Conservation (phyloP, 2,329 filamentous ascomycete genomes). For the Tolypocladium pustulatum region DNA sequence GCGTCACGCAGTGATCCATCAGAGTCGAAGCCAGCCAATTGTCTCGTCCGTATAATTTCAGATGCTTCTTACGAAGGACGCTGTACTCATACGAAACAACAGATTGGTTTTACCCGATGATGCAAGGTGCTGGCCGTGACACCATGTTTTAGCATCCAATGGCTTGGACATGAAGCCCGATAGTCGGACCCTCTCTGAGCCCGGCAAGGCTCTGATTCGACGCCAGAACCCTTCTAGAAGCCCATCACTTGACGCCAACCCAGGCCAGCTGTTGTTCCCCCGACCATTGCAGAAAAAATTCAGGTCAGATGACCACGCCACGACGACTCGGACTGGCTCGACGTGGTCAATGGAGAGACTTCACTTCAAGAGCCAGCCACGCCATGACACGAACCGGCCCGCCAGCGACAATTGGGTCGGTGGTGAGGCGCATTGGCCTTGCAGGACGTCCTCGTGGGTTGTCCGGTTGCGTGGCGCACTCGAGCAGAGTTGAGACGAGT, state of each 20-base stretch:
- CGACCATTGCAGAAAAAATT: neutral
- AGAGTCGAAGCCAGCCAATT: neutral
- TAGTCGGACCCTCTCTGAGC: neutral
- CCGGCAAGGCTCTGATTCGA: neutral
- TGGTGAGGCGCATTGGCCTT: neutral
- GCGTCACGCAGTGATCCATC: neutral
- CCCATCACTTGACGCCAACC: neutral
- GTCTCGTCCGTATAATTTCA: neutral
- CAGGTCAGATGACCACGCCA: slow-evolving; percentile 2
- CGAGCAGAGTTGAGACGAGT: neutral
- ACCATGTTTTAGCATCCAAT: neutral
- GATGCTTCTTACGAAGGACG: too few species aligned
- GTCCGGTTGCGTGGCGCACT: neutral
- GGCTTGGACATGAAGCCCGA: neutral
- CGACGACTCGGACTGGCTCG: slow-evolving; percentile 1
- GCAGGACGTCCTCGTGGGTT: neutral
- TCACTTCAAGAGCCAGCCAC: neutral
- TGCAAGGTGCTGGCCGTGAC: neutral
- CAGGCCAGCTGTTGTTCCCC: neutral
- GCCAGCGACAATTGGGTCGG: neutral
- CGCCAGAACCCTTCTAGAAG: neutral
- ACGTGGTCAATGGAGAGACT: neutral
- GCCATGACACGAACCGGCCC: neutral
- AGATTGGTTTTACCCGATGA: neutral
- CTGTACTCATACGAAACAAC: neutral